Percentiles rank a stretch among this genome's conserved stretches.
Conservation (phyloP, 352 stramenopile genomes). For the Sclerospora graminicola region DNA sequence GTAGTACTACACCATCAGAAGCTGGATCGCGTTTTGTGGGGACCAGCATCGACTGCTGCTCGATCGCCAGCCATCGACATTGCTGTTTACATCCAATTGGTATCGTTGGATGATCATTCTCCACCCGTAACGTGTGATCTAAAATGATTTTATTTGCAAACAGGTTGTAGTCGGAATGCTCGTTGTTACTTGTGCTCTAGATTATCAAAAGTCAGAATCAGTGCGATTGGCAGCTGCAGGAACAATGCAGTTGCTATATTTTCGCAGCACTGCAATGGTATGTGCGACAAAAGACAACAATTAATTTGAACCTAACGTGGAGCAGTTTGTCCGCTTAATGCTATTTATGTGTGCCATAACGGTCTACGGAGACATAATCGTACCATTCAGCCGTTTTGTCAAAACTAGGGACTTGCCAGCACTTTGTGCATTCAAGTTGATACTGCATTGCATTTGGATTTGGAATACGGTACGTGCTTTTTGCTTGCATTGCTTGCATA, state of each 20-base stretch:
- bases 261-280: constrained; percentile 51
- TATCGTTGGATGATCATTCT: too few relatives aligned
- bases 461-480: constrained; percentile 25
- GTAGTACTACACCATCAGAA: constrained; percentile 54
- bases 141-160: not conserved
- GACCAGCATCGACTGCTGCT: constrained; percentile 25
- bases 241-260: constrained; percentile 37
- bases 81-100: constrained; percentile 39
- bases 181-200: constrained; percentile 18
- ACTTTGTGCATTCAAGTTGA: constrained; percentile 14
- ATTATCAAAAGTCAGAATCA: constrained; percentile 46
- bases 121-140: constrained; percentile 1
- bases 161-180: constrained; percentile 31
- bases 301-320: not conserved
- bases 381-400: constrained; percentile 22
- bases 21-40: constrained; percentile 55
- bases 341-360: constrained; percentile 42
- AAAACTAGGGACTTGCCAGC: constrained; percentile 1
- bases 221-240: constrained; percentile 27
- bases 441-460: constrained; percentile 29
- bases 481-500: not conserved
- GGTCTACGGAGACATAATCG: constrained; percentile 48
- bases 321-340: constrained; percentile 48
- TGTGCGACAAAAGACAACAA: not conserved
- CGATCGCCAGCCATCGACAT: constrained; percentile 33